These are phyloP conservation scores for Trichomonascaceae sp. DNA, from an alignment of 1,139 yeast species.

Conservation along the genomic window DNA sequence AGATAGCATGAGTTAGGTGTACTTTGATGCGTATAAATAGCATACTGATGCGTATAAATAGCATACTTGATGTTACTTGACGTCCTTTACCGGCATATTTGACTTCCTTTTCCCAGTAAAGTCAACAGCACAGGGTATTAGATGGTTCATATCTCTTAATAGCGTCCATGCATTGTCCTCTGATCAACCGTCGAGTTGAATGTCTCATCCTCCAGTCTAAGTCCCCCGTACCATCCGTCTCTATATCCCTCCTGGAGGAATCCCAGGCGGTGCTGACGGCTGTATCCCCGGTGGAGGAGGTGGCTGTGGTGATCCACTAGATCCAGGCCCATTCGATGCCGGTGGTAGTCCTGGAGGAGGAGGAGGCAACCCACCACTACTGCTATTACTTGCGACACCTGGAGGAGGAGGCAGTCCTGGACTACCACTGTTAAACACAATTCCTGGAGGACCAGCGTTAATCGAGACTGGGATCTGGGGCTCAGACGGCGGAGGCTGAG, in stretches of 20 bases:
- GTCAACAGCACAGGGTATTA: background rate
- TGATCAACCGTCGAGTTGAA: too few relatives aligned
- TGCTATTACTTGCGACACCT: slow-evolving; percentile 9
- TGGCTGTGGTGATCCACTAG: background rate
- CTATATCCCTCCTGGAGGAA: slow-evolving; percentile 3
- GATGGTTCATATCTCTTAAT: background rate
- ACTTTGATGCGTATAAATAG: background rate
- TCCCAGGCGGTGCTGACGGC: slow-evolving; percentile 29
- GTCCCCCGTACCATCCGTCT: background rate
- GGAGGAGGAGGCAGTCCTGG: slow-evolving; percentile 6
- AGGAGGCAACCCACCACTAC: slow-evolving; percentile 10
- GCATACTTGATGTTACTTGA: too few relatives aligned
- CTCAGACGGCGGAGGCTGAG: background rate
- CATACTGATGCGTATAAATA: background rate
- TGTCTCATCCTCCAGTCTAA: too few relatives aligned
- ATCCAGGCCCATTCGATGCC: slow-evolving; percentile 9
- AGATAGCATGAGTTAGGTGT: background rate
- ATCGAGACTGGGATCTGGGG: background rate
- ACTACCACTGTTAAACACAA: background rate
- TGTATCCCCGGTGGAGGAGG: slow-evolving; percentile 11
- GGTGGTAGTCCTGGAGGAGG: slow-evolving; percentile 19
- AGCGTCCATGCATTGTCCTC: background rate
- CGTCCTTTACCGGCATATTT: too few relatives aligned
- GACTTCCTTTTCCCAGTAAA: background rate
- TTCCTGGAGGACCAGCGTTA: background rate